Base-by-base conservation (phyloP, 2,329 filamentous ascomycete genomes). In the Ceratocystis harringtonii region DNA sequence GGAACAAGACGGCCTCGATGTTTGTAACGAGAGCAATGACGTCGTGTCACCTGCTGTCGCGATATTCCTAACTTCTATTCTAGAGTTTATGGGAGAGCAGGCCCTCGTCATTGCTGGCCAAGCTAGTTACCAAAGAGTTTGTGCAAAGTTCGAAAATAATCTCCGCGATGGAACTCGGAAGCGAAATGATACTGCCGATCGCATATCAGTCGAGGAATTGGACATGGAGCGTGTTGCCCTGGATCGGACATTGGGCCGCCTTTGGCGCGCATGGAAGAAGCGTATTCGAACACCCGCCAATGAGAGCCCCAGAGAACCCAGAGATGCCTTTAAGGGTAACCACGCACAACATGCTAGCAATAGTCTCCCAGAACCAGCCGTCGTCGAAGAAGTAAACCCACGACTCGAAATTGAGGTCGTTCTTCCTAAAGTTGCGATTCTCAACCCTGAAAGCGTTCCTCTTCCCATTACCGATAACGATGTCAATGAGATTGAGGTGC, bases 241-340 rank as follows among this genome's bases (percentile, higher is more conserved):
- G 68, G 95, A 96, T 72, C 83, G 91, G 66, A 92, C 90, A 1
- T 78, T 99, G 1, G 94, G 94, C 22, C 82, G 92, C 61, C 79
- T 97, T 55, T 99, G 94, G 94, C 84, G 94, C 70, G 88, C 89
- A 30, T 99, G 94, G 94, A 90, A 94, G 76, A 96, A 96, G 77
- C 84, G 88, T 68, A 81, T 89, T 70, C 83, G 89, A 66, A 80
- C 81, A 5, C 82, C 84, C 0, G 73, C 73, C 43, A 75, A 77
- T 43, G 78, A 80, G 48, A 73, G 77, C 61, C 74, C 78, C 44
- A 75, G 77, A 58, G 78, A 78, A 61, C 75, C 78, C 43, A 75
- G 77, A 57, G 78, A 78, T 61, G 79, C 79, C 0, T 70, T 75
- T 25, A 74, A 76, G 66, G 71, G 25, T 22, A 58, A 19, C 15